Conservation (phyloP, 192 early-diverging fungal species). For the Neocallimastix lanati region DNA sequence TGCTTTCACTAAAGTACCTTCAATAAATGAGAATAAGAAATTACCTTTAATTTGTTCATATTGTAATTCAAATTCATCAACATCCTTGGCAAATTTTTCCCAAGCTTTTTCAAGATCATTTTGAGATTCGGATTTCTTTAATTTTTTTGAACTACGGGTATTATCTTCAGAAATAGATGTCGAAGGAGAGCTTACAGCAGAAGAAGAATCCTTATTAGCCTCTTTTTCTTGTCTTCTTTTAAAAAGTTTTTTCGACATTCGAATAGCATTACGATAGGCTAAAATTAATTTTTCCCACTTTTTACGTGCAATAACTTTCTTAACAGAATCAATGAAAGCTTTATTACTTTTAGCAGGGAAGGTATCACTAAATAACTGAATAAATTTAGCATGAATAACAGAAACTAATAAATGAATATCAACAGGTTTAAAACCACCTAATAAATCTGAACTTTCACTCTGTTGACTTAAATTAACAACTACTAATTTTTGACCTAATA, state of each 20-base stretch:
- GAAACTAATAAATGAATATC: constrained; percentile 62
- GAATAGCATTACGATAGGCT: constrained; percentile 53
- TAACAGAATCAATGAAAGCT: constrained; percentile 64
- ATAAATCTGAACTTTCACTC: constrained; percentile 75
- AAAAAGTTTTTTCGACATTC: constrained; percentile 52
- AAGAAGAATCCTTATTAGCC: not conserved
- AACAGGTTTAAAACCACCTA: constrained; percentile 95
- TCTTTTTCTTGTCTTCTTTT: constrained; percentile 7
- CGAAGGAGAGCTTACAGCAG: not conserved
- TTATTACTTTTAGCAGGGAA: constrained; percentile 75
- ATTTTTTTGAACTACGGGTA: constrained; percentile 7
- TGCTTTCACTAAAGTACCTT: constrained; percentile 81
- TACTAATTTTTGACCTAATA: constrained; percentile 47
- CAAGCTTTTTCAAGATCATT: constrained; percentile 26
- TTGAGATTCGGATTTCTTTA: constrained; percentile 10
- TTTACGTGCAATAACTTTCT: constrained; percentile 42
- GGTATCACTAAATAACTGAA: constrained; percentile 63
- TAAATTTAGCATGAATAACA: constrained; percentile 68
- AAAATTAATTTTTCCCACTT: constrained; percentile 71
- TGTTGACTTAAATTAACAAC: constrained; percentile 98
- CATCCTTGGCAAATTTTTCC: constrained; percentile 43
- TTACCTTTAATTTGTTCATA: constrained; percentile 47
- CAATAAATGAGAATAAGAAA: constrained; percentile 81
- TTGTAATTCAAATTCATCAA: constrained; percentile 57
- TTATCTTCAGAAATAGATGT: constrained; percentile 7